Conservation (phyloP, 306 rosid species). For the Vachellia pachyceras region DNA sequence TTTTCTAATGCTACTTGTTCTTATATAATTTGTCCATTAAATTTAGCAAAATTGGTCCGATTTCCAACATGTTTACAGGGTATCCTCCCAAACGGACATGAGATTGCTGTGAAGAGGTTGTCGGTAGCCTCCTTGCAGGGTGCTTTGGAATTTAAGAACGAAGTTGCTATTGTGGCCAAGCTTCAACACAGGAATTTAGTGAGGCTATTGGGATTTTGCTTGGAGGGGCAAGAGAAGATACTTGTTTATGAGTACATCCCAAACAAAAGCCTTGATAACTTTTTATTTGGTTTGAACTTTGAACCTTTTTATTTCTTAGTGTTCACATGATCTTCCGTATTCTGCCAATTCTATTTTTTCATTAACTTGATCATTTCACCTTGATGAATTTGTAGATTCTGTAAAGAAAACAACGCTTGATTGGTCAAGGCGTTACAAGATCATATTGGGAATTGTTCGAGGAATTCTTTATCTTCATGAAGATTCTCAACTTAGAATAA, state of each 20-base stretch:
- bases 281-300: conserved; percentile 48
- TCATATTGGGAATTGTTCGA: conserved; percentile 61
- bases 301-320: not conserved
- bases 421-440: conserved; percentile 58
- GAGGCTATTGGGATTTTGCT: conserved; percentile 64
- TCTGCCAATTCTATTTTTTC: conserved; percentile 3
- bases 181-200: conserved; percentile 65
- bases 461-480: conserved; percentile 73
- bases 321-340: not conserved
- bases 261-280: conserved; percentile 59
- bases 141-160: conserved; percentile 57
- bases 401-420: conserved; percentile 35
- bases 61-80: conserved; percentile 47
- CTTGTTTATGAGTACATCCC: conserved; percentile 61
- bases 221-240: conserved; percentile 59
- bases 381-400: not conserved
- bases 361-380: conserved; percentile 1
- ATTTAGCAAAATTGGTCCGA: conserved; percentile 7
- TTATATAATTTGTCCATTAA: not conserved
- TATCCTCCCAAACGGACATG: conserved; percentile 38
- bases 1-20: not conserved
- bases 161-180: conserved; percentile 54
- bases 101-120: conserved; percentile 65
- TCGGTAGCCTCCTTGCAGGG: conserved; percentile 64
- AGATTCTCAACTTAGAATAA: conserved; percentile 63